These are phyloP conservation scores for Phytophthora sp. DNA, from an alignment of 352 stramenopile species.

Conservation along the genomic window DNA sequence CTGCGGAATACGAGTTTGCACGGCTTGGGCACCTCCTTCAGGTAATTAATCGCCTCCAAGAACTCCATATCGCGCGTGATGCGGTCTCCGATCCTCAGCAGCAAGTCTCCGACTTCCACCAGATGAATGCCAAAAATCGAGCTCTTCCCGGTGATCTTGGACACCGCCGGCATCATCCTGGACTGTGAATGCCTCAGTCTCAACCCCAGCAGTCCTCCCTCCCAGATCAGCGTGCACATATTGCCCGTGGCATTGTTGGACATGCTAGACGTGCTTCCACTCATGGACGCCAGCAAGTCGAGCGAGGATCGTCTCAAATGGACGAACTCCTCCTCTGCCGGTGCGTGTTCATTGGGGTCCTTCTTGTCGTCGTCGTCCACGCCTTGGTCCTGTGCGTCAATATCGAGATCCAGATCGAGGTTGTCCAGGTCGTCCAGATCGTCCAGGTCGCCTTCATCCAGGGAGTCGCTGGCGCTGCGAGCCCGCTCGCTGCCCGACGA, in stretches of 20 bases:
- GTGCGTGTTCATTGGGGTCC: conserved; percentile 68
- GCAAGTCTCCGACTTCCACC: conserved; percentile 82
- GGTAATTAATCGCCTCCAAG: conserved; percentile 79
- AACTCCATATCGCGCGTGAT: conserved; percentile 85
- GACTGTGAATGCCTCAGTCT: conserved; percentile 84
- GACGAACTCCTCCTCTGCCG: conserved; percentile 67
- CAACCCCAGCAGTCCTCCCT: conserved; percentile 78
- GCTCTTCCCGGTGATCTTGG: conserved; percentile 86
- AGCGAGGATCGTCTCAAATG: conserved; percentile 72
- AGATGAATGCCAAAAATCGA: conserved; percentile 87
- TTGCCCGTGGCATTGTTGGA: conserved; percentile 64
- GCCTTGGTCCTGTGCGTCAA: conserved; percentile 15
- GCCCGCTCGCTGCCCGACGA: conserved; percentile 38
- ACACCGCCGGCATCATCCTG: conserved; percentile 78
- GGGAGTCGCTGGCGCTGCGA: conserved; percentile 47
- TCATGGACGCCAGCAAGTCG: conserved; percentile 75
- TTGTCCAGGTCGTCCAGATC: conserved; percentile 40
- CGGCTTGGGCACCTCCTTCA: conserved; percentile 83
- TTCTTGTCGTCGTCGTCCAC: conserved; percentile 36
- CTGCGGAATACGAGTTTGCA: conserved; percentile 81
- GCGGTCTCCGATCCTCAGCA: conserved; percentile 75
- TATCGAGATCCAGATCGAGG: conserved; percentile 41
- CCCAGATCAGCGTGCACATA: conserved; percentile 83
- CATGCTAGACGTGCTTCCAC: conserved; percentile 63
- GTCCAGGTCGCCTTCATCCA: conserved; percentile 71